These are phyloP conservation scores for Podila minutissima DNA, from an alignment of 192 early-diverging fungal genomes.

Conservation along the genomic window DNA sequence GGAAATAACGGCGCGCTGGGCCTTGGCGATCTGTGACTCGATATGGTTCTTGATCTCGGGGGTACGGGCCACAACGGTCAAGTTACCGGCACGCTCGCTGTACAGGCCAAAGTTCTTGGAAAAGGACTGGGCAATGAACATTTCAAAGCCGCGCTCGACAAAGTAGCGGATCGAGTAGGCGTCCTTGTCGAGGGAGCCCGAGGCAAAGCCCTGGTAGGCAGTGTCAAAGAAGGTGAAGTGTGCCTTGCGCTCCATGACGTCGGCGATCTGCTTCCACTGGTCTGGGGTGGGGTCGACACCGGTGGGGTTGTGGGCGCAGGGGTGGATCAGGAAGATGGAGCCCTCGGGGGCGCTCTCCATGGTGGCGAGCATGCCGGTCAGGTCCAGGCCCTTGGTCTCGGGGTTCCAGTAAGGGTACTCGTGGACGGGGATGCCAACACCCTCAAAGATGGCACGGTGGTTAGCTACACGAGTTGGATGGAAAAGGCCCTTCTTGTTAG, in stretches of 20 bases:
- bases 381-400: slow-evolving; percentile 77
- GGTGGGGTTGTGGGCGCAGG: slow-evolving; percentile 99
- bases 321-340: slow-evolving; percentile 92
- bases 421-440: slow-evolving; percentile 83
- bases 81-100: slow-evolving; percentile 87
- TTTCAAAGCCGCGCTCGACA: slow-evolving; percentile 89
- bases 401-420: slow-evolving; percentile 95
- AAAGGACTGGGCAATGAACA: slow-evolving; percentile 92
- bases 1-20: slow-evolving; percentile 88
- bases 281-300: slow-evolving; percentile 96
- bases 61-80: slow-evolving; percentile 77
- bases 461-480: slow-evolving; percentile 65
- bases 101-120: slow-evolving; percentile 99
- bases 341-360: slow-evolving; percentile 77
- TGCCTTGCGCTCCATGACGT: slow-evolving; percentile 74
- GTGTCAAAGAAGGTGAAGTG: slow-evolving; percentile 98
- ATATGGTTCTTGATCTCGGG: slow-evolving; percentile 65
- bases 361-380: slow-evolving; percentile 77
- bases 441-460: slow-evolving; percentile 89
- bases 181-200: slow-evolving; percentile 90
- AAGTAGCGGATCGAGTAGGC: slow-evolving; percentile 95
- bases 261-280: slow-evolving; percentile 94
- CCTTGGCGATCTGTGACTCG: slow-evolving; percentile 84
- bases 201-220: slow-evolving; percentile 99
- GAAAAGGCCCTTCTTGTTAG: neutral